Evolutionary conservation across 495 filamentous ascomycete species (phyloP), one percentile per base, ranked within the genome.

Genomic region (Clavariopsis aquatica): DNA sequence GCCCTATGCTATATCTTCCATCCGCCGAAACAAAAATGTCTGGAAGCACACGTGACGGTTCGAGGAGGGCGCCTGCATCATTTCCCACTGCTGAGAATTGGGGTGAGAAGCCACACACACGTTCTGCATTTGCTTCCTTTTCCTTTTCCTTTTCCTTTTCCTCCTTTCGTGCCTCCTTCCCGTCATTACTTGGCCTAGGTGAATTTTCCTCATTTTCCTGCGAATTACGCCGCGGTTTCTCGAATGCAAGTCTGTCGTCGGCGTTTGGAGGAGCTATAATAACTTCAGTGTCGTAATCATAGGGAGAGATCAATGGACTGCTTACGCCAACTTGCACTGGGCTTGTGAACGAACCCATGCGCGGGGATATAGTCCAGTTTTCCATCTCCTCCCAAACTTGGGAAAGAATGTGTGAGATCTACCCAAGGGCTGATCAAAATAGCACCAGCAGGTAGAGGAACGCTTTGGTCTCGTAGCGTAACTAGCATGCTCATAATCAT

Each of bases 371-470:
- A 98, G 70, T 98, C 93, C 17, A 85, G 74, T 0, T 85, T 84
- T 62, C 83, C 87, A 45, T 92, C 87, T 17, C 78, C 81, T 15
- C 86, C 85, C 38, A 96, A 85, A 66, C 92, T 96, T 0, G 93
- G 93, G 68, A 97, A 97, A 0, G 91, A 95, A 73, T 97, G 93
- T 10, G 90, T 96, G 31, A 97, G 76, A 73, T 98, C 93, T 1
- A 89, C 91, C 93, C 93, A 98, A 0, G 93, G 93, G 27, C 89
- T 93, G 47, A 98, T 89, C 60, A 98, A 76, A 43, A 98, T 87
- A 17, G 89, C 93, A 3, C 93, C 93, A 9, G 93, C 93, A 0
- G 93, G 93, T 41, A 96, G 68, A 13, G 93, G 87, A 24, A 96
- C 49, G 0, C 86, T 88, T 69, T 86, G 85, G 75, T 98, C 92